These are phyloP conservation scores for Juglanconis oblonga DNA, from an alignment of 2,329 filamentous ascomycete genomes.

Conservation along the genomic window DNA sequence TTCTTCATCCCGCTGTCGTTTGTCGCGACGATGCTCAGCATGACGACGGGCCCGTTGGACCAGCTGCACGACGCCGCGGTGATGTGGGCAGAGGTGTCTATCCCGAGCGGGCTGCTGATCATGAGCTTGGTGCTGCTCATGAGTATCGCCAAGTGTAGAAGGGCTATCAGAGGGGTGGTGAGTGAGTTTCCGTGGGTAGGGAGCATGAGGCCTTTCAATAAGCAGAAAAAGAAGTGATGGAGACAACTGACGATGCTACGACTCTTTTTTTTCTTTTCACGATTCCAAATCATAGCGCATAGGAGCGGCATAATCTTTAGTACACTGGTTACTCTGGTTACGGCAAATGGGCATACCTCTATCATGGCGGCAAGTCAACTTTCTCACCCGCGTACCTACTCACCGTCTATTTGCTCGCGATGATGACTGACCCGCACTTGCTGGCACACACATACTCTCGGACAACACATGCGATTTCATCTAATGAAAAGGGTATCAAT, in stretches of 20 bases:
- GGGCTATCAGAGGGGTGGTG: constrained; percentile 7
- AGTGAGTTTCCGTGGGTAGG: neutral
- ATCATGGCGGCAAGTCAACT: neutral
- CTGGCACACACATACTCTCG: neutral
- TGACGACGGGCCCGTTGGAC: constrained; percentile 22
- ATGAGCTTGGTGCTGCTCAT: constrained; percentile 8
- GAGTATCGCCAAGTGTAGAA: constrained; percentile 14
- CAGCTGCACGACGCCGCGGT: constrained; percentile 6
- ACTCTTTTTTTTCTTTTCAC: neutral
- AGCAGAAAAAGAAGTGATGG: neutral
- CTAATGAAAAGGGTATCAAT: neutral
- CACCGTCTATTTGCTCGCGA: neutral
- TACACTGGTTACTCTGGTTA: neutral
- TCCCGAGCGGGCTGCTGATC: constrained; percentile 13
- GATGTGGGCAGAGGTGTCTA: constrained; percentile 12
- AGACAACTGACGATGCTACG: neutral
- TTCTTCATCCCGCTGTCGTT: constrained; percentile 32
- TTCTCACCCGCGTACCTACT: neutral
- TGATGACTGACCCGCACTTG: neutral
- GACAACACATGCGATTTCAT: neutral
- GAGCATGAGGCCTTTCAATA: neutral
- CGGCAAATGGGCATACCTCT: neutral
- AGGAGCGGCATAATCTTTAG: neutral
- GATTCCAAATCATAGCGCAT: neutral
- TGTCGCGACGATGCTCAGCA: constrained; percentile 28